Percentiles rank a stretch among this genome's conserved stretches.
phyloP scores from a whole-genome alignment of 345 rosid genomes.

The Syzygium grande region DNA sequence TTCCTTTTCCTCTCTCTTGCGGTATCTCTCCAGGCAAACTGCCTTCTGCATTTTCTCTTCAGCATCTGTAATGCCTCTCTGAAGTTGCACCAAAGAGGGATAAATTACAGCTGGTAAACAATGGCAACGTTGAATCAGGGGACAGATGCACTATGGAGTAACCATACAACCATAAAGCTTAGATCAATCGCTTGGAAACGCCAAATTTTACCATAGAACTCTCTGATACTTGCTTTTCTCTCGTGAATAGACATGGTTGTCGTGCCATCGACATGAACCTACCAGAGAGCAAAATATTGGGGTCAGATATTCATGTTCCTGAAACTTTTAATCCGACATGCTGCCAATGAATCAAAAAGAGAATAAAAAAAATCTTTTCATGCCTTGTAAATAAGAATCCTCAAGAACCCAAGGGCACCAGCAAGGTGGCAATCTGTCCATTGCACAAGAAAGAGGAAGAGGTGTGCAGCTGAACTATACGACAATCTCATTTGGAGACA shows the following conservation, averaged over 20 bases:
- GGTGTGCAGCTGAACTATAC: conserved; percentile 61
- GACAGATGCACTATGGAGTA: neutral
- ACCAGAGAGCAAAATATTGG: neutral
- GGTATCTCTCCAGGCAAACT: conserved; percentile 44
- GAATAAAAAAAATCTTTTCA: neutral
- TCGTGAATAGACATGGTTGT: conserved; percentile 53
- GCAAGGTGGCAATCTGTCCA: conserved; percentile 71
- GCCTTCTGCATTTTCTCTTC: conserved; percentile 54
- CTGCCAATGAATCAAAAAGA: neutral
- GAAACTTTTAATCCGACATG: neutral
- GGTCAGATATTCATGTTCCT: neutral
- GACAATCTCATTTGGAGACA: conserved; percentile 78
- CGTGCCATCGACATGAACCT: conserved; percentile 72
- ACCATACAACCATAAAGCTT: neutral
- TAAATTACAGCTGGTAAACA: conserved; percentile 45
- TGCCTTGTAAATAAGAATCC: conserved; percentile 64
- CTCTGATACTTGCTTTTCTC: conserved; percentile 53
- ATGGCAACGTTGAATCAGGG: neutral
- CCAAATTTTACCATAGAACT: conserved; percentile 46
- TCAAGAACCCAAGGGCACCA: conserved; percentile 54
- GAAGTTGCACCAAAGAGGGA: conserved; percentile 58
- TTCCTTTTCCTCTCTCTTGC: conserved; percentile 43
- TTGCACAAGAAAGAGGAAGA: conserved; percentile 58
- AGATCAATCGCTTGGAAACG: neutral
- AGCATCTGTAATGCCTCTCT: conserved; percentile 44